Evolutionary conservation across 495 filamentous ascomycete species (phyloP).

Genomic region (Annulohypoxylon nitens): DNA sequence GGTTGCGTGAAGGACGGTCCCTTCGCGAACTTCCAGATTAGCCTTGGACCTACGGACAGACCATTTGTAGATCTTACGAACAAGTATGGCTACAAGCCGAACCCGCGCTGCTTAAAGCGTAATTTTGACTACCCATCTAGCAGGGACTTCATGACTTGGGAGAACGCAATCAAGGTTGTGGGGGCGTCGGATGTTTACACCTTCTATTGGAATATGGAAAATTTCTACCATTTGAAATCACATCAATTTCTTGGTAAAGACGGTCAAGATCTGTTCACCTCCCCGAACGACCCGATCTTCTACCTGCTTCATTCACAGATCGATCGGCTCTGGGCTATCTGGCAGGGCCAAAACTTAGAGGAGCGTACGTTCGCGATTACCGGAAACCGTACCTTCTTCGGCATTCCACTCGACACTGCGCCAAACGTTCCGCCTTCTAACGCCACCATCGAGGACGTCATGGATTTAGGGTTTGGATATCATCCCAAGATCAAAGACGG

Average conservation of each 20-base stretch:
- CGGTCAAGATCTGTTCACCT: conserved; percentile 63
- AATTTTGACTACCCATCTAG: conserved; percentile 63
- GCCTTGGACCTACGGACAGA: conserved; percentile 40
- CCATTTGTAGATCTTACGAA: conserved; percentile 55
- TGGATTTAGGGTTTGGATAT: conserved; percentile 36
- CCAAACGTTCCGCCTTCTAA: conserved; percentile 36
- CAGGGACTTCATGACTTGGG: conserved; percentile 23
- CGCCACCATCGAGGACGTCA: conserved; percentile 43
- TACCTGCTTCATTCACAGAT: conserved; percentile 73
- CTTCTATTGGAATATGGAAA: conserved; percentile 29
- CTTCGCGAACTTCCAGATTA: conserved; percentile 54
- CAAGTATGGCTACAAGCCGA: conserved; percentile 48
- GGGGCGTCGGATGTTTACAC: conserved; percentile 27
- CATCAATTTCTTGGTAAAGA: conserved; percentile 42
- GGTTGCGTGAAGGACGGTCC: conserved; percentile 72
- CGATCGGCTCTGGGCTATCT: conserved; percentile 73
- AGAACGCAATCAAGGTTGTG: conserved; percentile 30
- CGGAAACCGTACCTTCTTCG: conserved; percentile 42
- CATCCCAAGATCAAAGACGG: conserved; percentile 27
- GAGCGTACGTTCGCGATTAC: conserved; percentile 25
- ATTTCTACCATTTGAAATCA: conserved; percentile 25
- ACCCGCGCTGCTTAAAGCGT: conserved; percentile 72
- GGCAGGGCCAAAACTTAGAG: conserved; percentile 63
- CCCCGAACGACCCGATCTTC: conserved; percentile 72
- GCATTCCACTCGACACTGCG: conserved; percentile 36